phyloP scores from a whole-genome alignment of 495 filamentous ascomycete genomes.

The Usnea hakonensis region DNA sequence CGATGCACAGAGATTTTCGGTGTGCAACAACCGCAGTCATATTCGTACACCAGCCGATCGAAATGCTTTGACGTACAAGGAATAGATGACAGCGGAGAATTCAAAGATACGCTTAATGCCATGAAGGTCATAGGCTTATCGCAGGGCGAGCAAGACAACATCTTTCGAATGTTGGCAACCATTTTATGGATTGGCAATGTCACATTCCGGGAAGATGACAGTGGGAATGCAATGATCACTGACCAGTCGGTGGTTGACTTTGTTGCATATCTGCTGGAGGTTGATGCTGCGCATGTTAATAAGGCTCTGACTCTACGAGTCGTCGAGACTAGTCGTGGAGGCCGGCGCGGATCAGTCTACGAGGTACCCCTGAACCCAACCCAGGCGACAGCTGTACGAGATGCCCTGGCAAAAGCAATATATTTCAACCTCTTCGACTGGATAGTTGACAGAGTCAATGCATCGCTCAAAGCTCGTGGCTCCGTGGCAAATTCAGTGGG shows the following conservation, averaged over 20 bases:
- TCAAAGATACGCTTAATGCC: constrained; percentile 80
- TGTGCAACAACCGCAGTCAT: constrained; percentile 84
- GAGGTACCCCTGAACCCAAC: constrained; percentile 85
- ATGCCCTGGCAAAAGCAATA: constrained; percentile 88
- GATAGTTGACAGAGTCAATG: constrained; percentile 92
- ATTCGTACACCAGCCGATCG: constrained; percentile 88
- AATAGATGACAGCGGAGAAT: constrained; percentile 89
- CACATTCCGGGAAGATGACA: constrained; percentile 77
- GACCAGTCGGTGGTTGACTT: constrained; percentile 92
- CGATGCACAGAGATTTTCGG: constrained; percentile 57
- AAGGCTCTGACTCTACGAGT: constrained; percentile 85
- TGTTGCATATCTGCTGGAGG: constrained; percentile 87
- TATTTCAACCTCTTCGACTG: constrained; percentile 99
- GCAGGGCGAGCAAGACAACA: constrained; percentile 85
- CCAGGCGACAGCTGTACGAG: constrained; percentile 87
- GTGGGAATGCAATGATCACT: constrained; percentile 73
- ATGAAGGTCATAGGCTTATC: constrained; percentile 91
- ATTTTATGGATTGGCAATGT: constrained; percentile 95
- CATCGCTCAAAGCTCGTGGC: constrained; percentile 73
- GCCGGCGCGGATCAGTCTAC: constrained; percentile 71
- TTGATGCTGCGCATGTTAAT: constrained; percentile 69
- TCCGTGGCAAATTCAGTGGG: constrained; percentile 76
- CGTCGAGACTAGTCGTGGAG: constrained; percentile 80
- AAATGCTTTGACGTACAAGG: constrained; percentile 91
- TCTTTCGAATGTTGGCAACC: constrained; percentile 91